Evolutionary conservation across 805 yeast species (phyloP), one percentile per base, ranked within the genome.

Genomic region (Yarrowia sp.): DNA sequence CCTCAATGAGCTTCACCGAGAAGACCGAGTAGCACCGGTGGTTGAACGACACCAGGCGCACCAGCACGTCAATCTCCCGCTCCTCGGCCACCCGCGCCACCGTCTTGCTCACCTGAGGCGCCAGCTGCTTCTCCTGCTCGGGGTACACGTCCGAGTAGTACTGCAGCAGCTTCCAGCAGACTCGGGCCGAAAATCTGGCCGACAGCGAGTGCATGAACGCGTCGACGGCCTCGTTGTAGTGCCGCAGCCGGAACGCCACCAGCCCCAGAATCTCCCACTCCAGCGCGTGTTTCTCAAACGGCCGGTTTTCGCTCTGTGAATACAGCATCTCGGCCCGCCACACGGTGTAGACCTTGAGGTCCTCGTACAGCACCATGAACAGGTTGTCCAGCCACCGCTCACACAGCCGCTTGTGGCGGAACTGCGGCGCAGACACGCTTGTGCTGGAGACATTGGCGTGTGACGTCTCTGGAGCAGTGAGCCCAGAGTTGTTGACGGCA

Each of bases 11-110:
- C 58, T 81, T 80, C 20, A 96, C 90, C 9, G 96, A 87, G 75
- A 92, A 94, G 71, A 94, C 97, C 71, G 88, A 85, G 79, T 94
- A 96, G 99, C 99, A 95, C 75, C 99, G 86, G 77, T 93, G 98
- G 75, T 92, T 90, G 98, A 98, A 96, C n/a, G 95, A 96, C n/a
- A 89, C 80, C 66, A 95, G 80, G 73, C 89, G 90, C 42, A 93
- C 91, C 68, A 87, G 78, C 24, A 88, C 79, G 68, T 89, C 92
- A 69, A 93, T 80, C 13, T 91, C 85, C 50, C 50, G 49, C 49
- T 64, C 67, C 60, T 61, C 66, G 24, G 64, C 64, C 40, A 58
- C 64, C 2, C 64, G 64, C 9, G 64, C 64, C 14, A 61, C 55
- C 36, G 66, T 47, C 39, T 61, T 46, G 66, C 70, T 83, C 81